A percentile compares a stretch with the other conserved stretches of the same genome.
phyloP scores from a whole-genome alignment of 345 rosid genomes.

The Reutealis trisperma region DNA sequence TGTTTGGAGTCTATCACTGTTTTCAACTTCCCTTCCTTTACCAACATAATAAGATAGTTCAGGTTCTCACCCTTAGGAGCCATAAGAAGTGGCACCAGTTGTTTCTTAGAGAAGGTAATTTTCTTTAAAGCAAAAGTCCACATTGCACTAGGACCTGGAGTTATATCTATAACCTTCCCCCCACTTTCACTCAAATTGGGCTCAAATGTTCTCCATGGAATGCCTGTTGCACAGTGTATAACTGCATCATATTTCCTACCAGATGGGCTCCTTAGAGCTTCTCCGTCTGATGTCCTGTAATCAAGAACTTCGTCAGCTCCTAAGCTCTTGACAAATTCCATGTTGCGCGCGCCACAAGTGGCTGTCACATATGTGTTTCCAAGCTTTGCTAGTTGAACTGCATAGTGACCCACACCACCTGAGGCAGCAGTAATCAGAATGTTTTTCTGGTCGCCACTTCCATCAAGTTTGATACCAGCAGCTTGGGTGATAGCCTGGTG shows the following conservation, averaged over 20 bases:
- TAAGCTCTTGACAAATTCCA: slow-evolving; percentile 22
- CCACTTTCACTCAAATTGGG: slow-evolving; percentile 29
- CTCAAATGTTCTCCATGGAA: slow-evolving; percentile 26
- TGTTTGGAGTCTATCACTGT: slow-evolving; percentile 25
- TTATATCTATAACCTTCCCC: slow-evolving; percentile 33
- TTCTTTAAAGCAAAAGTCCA: slow-evolving; percentile 18
- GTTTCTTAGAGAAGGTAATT: slow-evolving; percentile 25
- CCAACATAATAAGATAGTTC: slow-evolving; percentile 13
- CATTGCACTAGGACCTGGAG: slow-evolving; percentile 20
- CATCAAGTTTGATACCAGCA: slow-evolving; percentile 26
- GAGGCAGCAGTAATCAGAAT: slow-evolving; percentile 34
- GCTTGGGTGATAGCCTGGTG: slow-evolving; percentile 23
- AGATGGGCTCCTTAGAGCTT: slow-evolving; percentile 31
- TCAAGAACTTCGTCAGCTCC: slow-evolving; percentile 34
- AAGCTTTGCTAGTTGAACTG: slow-evolving; percentile 33
- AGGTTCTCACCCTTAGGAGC: slow-evolving; percentile 8
- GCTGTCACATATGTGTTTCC: slow-evolving; percentile 31
- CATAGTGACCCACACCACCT: slow-evolving; percentile 32
- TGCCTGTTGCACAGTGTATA: slow-evolving; percentile 26
- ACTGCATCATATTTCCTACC: slow-evolving; percentile 33
- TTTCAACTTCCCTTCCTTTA: slow-evolving; percentile 21
- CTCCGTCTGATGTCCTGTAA: slow-evolving; percentile 25
- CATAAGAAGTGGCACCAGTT: slow-evolving; percentile 16
- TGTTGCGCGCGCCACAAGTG: slow-evolving; percentile 33
- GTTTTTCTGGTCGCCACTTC: slow-evolving; percentile 19